Evolutionary conservation across 305 asterid genomes (phyloP).

Genomic region (Fraxinus angustifolia): DNA sequence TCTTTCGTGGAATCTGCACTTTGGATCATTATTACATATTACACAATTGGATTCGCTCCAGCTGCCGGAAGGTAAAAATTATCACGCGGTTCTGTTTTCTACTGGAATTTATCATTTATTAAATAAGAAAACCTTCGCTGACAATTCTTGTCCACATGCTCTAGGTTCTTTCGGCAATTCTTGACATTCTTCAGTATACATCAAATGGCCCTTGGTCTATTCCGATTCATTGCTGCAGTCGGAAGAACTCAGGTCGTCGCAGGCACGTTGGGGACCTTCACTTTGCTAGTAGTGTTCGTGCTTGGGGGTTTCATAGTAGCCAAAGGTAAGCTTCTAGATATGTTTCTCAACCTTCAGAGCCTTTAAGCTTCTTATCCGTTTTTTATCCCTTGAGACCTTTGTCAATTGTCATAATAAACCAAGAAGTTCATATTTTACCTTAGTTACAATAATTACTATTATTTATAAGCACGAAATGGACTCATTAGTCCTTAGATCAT

Average conservation of each 20-base stretch:
- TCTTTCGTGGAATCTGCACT: constrained; percentile 36
- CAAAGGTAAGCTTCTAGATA: constrained; percentile 29
- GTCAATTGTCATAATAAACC: neutral
- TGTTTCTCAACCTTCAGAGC: neutral
- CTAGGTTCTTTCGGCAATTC: constrained; percentile 45
- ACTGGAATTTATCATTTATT: neutral
- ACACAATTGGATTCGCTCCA: constrained; percentile 56
- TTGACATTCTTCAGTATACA: constrained; percentile 37
- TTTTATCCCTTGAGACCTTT: neutral
- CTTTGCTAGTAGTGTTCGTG: constrained; percentile 39
- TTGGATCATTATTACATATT: constrained; percentile 48
- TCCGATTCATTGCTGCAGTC: constrained; percentile 44
- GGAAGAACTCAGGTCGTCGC: constrained; percentile 51
- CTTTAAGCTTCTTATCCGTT: neutral
- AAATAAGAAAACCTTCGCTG: neutral
- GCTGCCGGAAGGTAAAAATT: constrained; percentile 37
- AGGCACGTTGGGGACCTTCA: constrained; percentile 46
- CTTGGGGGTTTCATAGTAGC: constrained; percentile 55
- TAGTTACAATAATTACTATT: neutral
- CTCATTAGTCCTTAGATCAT: neutral
- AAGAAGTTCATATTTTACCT: neutral
- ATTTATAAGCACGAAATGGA: neutral
- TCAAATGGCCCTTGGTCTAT: constrained; percentile 49
- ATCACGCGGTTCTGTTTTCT: neutral
- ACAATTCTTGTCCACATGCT: neutral